A percentile compares a stretch with the other conserved stretches of the same genome.
Evolutionary conservation across 202 grass and related monocot species (phyloP).

Genomic region (Setaria viridis): DNA sequence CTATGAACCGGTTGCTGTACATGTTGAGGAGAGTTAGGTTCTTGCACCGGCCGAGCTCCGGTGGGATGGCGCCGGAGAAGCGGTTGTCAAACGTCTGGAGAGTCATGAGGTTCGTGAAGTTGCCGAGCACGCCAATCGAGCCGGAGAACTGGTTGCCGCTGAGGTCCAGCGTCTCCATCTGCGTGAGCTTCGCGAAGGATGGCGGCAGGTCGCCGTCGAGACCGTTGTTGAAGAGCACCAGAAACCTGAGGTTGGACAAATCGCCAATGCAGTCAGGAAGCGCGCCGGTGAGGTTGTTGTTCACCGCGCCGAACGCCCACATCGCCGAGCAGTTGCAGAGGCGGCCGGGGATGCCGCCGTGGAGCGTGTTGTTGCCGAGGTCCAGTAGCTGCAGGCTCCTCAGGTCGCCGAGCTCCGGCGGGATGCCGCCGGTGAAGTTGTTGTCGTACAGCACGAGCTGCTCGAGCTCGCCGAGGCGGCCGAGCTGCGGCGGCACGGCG

Average conservation of each 20-base stretch:
- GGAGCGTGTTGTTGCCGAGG: conserved; percentile 60
- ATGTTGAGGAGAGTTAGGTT: conserved; percentile 66
- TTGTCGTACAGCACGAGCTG: conserved; percentile 52
- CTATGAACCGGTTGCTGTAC: conserved; percentile 69
- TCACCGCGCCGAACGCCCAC: conserved; percentile 26
- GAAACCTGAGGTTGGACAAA: conserved; percentile 39
- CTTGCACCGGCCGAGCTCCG: conserved; percentile 66
- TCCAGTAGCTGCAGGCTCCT: conserved; percentile 47
- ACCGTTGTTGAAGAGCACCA: conserved; percentile 40
- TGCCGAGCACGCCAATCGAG: conserved; percentile 57
- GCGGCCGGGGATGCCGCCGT: conserved; percentile 54
- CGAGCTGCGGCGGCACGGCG: conserved; percentile 61
- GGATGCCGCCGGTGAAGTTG: conserved; percentile 62
- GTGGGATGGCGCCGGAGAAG: conserved; percentile 66
- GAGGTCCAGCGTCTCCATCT: conserved; percentile 60
- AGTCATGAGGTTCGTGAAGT: conserved; percentile 52
- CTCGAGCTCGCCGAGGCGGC: conserved; percentile 50
- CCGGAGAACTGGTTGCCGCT: conserved; percentile 64
- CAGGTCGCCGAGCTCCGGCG: conserved; percentile 60
- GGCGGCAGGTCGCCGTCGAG: conserved; percentile 64
- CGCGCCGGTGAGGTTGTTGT: conserved; percentile 68
- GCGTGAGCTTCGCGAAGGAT: conserved; percentile 59
- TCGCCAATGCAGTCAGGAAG: conserved; percentile 75
- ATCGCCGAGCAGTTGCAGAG: conserved; percentile 79
- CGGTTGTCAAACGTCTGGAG: conserved; percentile 57